Evolutionary conservation across 140 eudicot genomes (phyloP).

Genomic region (Flaveria floridana): DNA sequence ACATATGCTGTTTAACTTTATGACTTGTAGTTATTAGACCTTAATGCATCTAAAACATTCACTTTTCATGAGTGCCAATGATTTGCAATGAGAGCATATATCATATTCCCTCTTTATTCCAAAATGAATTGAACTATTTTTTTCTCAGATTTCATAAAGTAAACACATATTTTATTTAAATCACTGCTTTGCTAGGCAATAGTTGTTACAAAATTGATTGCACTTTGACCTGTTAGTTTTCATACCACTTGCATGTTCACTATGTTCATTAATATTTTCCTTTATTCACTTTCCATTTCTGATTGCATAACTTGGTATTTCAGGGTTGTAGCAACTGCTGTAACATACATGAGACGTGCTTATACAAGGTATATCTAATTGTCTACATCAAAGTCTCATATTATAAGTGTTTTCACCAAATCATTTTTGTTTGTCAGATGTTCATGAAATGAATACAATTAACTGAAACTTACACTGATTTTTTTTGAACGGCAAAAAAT

Average conservation of each 20-base stretch:
- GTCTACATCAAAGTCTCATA: neutral
- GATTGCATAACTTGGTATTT: constrained; percentile 37
- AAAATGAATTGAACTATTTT: neutral
- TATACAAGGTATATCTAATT: constrained; percentile 57
- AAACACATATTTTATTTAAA: constrained; percentile 4
- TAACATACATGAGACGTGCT: constrained; percentile 97
- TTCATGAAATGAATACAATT: constrained; percentile 16
- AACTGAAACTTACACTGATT: constrained; percentile 9
- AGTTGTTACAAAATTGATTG: constrained; percentile 8
- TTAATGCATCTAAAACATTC: constrained; percentile 14
- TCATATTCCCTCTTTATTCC: neutral
- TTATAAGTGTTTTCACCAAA: constrained; percentile 1
- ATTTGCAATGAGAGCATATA: constrained; percentile 4
- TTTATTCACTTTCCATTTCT: constrained; percentile 14
- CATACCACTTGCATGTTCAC: neutral
- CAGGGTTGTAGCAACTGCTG: constrained; percentile 99
- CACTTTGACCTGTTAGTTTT: neutral
- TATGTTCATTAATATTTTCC: constrained; percentile 8
- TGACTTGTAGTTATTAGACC: constrained; percentile 19
- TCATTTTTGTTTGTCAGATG: neutral
- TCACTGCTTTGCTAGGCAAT: neutral
- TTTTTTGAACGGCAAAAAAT: neutral
- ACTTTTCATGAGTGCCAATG: constrained; percentile 19
- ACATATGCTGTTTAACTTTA: neutral
- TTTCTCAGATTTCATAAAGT: constrained; percentile 18